phyloP scores from a whole-genome alignment of 2,329 filamentous ascomycete species.

The Cercospora sesami region DNA sequence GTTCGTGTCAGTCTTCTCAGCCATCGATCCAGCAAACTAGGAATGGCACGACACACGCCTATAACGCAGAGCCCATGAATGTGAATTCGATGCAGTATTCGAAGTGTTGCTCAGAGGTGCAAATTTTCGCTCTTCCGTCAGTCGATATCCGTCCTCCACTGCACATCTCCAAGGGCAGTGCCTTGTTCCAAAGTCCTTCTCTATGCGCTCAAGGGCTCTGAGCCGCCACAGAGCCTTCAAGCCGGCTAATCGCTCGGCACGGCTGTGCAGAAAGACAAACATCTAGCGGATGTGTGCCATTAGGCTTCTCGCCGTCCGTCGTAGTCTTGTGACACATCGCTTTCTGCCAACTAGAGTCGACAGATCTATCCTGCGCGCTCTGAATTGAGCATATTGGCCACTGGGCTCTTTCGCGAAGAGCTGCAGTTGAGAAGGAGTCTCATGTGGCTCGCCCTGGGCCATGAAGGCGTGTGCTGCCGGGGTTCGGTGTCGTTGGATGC shows the following conservation, averaged over 20 bases:
- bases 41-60: too few relatives aligned
- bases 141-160: neutral
- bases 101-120: too few relatives aligned
- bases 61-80: too few relatives aligned
- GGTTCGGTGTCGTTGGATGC: neutral
- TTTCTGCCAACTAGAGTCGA: too few relatives aligned
- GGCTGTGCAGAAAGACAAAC: neutral
- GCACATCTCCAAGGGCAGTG: neutral
- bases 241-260: neutral
- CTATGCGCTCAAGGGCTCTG: neutral
- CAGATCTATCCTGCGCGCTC: neutral
- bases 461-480: neutral
- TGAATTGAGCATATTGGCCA: neutral
- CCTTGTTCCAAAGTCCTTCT: neutral
- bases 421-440: neutral
- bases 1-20: too few relatives aligned
- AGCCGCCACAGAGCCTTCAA: neutral
- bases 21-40: too few relatives aligned
- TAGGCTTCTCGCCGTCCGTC: neutral
- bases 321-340: neutral
- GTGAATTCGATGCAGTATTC: too few relatives aligned
- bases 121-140: too few relatives aligned
- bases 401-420: neutral
- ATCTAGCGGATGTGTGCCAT: neutral
- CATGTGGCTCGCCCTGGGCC: neutral